Base-by-base conservation (phyloP, 495 filamentous ascomycete genomes). In the Parathielavia hyrcaniae region DNA sequence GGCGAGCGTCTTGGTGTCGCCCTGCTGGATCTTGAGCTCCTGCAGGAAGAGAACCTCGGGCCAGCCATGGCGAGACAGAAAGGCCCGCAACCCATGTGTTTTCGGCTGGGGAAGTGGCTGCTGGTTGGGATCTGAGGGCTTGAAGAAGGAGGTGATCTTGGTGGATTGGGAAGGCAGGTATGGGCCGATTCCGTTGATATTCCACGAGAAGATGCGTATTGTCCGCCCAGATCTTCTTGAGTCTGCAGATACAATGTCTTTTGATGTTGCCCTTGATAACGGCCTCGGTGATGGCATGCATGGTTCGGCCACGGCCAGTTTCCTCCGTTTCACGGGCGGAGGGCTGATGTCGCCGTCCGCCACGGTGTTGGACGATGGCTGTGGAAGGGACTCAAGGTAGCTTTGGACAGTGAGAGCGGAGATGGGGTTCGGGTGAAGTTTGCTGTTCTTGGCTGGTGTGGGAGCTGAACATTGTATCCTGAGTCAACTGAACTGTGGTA, bases 31-130 rank as follows among this genome's bases (percentile, higher is more conserved):
- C 47, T 82, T 82, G 35, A 82, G 71, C 65, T 82, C 79, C 65
- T 81, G 79, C 9, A 82, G 67, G 55, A 71, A 76, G 20, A 82
- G 63, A 35, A 79, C 56, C 19, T 77, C 63, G 4, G 79, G 79
- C 62, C 66, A 80, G 49, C 62, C 47, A 65, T 80, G 78, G 22
- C 75, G 68, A 38, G 65, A 57, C 14, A 81, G 71, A 47, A 78
- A 77, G 23, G 60, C 59, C 10, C 77, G 71, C 19, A 81, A 58
- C 5, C 69, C 61, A 17, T 20, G n/a, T 19, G 55, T 17, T 41
- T 17, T 14, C 14, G 32, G 16, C 9, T 48, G 30, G 4, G 19
- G 3, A 11, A 12, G 6, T 48, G 22, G 41, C 12, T 19, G 41
- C 12, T 19, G 49, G 49, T 19, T 4, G 32, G 49, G 32, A 13